These are phyloP conservation scores for Quercus parvula DNA, from an alignment of 306 rosid species.

Conservation along the genomic window DNA sequence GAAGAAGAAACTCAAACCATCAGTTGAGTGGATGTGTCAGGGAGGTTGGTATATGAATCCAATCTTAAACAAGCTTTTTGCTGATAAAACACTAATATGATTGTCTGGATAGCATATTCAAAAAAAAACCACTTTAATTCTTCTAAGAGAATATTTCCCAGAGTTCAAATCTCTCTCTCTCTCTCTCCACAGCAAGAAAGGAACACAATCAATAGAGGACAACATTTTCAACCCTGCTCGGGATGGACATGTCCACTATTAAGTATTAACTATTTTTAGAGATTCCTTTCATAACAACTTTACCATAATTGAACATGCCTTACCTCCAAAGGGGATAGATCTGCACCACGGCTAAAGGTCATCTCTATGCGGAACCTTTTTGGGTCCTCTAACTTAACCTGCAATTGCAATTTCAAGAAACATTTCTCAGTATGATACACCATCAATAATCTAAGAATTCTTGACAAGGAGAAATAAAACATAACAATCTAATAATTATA, in stretches of 20 bases:
- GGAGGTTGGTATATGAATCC: not conserved
- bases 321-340: conserved; percentile 93
- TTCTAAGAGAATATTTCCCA: not conserved
- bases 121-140: not conserved
- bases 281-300: not conserved
- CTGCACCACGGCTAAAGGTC: conserved; percentile 97
- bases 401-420: conserved; percentile 36
- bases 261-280: not conserved
- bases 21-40: not conserved
- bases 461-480: not conserved
- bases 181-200: no score
- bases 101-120: not conserved
- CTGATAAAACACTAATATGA: not conserved
- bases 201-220: no score
- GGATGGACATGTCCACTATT: not conserved
- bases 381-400: conserved; percentile 91
- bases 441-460: not conserved
- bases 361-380: conserved; percentile 78
- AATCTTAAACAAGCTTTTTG: not conserved
- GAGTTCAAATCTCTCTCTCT: not conserved
- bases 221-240: not conserved
- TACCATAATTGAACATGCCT: conserved; percentile 18
- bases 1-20: not conserved
- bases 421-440: conserved; percentile 13
- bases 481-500: not conserved